These are phyloP conservation scores for Fusarium sulawesiense DNA, from an alignment of 2,329 filamentous ascomycete species.

Conservation along the genomic window DNA sequence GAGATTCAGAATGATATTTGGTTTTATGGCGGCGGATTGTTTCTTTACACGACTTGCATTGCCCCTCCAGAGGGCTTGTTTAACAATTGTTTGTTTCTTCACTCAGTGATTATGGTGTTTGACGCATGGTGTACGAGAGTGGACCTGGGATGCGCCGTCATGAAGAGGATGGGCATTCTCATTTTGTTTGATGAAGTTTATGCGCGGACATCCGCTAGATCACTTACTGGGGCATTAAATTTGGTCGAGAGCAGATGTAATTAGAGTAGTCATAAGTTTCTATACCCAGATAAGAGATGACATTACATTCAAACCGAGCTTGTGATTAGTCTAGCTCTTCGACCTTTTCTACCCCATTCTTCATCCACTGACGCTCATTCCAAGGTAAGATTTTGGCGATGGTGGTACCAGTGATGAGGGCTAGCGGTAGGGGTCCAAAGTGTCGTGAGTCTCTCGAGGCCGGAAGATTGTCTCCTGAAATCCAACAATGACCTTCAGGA, in stretches of 20 bases:
- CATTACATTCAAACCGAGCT: conserved; percentile 36
- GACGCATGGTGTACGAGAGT: conserved; percentile 27
- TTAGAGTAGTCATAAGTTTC: conserved; percentile 49
- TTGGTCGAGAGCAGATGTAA: conserved; percentile 48
- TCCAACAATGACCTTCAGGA: conserved; percentile 90
- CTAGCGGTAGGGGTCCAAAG: conserved; percentile 88
- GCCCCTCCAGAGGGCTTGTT: conserved; percentile 30
- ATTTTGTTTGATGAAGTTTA: conserved; percentile 52
- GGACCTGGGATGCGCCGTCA: conserved; percentile 14
- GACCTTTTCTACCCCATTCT: conserved; percentile 55
- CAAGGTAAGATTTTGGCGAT: conserved; percentile 70
- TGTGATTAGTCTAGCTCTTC: conserved; percentile 33
- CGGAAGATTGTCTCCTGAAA: conserved; percentile 87
- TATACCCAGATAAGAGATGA: conserved; percentile 46
- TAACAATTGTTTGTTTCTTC: conserved; percentile 24
- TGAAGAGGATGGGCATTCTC: conserved; percentile 34
- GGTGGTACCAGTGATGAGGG: conserved; percentile 85
- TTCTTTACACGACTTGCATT: conserved; percentile 40
- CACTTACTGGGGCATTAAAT: conserved; percentile 33
- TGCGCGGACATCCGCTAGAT: conserved; percentile 43
- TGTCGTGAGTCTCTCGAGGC: conserved; percentile 87
- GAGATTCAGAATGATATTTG: conserved; percentile 45
- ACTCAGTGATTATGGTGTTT: conserved; percentile 35
- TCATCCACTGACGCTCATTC: conserved; percentile 63
- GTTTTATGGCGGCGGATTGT: conserved; percentile 35